Percentiles rank a stretch among this genome's conserved stretches.
Evolutionary conservation across 2,329 filamentous ascomycete genomes (phyloP).

Genomic region (Arthroderma uncinatum): DNA sequence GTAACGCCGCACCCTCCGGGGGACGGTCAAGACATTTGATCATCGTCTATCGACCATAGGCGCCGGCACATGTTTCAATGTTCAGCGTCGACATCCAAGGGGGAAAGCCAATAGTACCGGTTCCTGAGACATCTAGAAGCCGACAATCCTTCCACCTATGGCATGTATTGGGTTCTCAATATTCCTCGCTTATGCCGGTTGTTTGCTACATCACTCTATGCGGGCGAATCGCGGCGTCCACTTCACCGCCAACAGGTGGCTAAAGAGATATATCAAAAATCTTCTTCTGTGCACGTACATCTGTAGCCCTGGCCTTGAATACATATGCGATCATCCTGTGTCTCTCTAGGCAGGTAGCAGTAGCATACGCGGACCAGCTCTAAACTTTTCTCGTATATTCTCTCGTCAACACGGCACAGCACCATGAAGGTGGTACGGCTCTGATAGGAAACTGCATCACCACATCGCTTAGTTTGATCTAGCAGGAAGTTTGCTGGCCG

Average conservation of each 20-base stretch:
- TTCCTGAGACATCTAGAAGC: not conserved
- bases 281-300: not conserved
- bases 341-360: not conserved
- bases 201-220: not conserved
- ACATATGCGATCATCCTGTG: not conserved
- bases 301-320: not conserved
- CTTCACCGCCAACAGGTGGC: not conserved
- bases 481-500: not conserved
- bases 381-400: slow-evolving; percentile 1
- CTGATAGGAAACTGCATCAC: not conserved
- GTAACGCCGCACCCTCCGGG: not conserved
- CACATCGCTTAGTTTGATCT: not conserved
- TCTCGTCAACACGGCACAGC: not conserved
- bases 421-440: not conserved
- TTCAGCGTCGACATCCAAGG: not conserved
- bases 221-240: not conserved
- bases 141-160: not conserved
- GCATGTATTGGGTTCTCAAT: not conserved
- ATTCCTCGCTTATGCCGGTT: not conserved
- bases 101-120: not conserved
- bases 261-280: not conserved
- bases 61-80: not conserved
- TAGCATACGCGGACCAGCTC: not conserved
- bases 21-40: not conserved
- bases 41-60: not conserved